Base-by-base conservation (phyloP, 352 stramenopile species). In the Pseudoperonospora humuli region DNA sequence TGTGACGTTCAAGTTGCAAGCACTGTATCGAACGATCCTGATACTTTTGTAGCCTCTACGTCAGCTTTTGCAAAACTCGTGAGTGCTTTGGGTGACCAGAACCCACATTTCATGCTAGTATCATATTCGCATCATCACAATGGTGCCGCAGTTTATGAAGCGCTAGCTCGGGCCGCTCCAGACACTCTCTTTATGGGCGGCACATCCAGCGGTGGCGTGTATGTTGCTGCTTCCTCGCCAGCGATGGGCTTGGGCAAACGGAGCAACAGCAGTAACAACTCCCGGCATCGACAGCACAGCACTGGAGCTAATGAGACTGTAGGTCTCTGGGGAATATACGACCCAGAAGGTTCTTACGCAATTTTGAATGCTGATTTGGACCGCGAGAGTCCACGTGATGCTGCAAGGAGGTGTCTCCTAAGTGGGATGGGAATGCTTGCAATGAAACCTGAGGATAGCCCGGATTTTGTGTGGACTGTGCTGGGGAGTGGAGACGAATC, bases 171-270 rank as follows among this genome's bases (percentile, higher is more conserved):
- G n/a, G 57, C 61, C 11, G 75, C 79, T 20, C 75, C 75, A 0
- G 68, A 87, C 45, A 86, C 79, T 21, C 67, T 93, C 24, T 93
- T 89, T 51, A 86, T 89, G 67, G 80, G 80, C 29, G 67, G 70
- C 25, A 87, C 74, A 9, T 86, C 79, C 15, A 85, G 71, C 21
- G 75, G 64, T 29, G 74, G 77, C 3, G 74, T 90, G 4, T 90
- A 59, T 31, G 63, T 58, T 19, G 49, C 49, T 27, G 54, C 44
- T 41, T 48, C 47, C 3, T 42, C 32, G 17, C 49, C 43, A 49
- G 41, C 46, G 13, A 34, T 47, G 33, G 55, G 49, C 3, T 45
- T 46, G 15, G 52, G 40, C 27, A 57, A 46, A 25, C 28, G 45
- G 8, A 56, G 14, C 18, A 57, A 21, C 26, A 67, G 36, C 35